Percentiles rank a stretch among this genome's conserved stretches.
Conservation (phyloP, 129 eudicot genomes). For the Saposhnikovia divaricata region DNA sequence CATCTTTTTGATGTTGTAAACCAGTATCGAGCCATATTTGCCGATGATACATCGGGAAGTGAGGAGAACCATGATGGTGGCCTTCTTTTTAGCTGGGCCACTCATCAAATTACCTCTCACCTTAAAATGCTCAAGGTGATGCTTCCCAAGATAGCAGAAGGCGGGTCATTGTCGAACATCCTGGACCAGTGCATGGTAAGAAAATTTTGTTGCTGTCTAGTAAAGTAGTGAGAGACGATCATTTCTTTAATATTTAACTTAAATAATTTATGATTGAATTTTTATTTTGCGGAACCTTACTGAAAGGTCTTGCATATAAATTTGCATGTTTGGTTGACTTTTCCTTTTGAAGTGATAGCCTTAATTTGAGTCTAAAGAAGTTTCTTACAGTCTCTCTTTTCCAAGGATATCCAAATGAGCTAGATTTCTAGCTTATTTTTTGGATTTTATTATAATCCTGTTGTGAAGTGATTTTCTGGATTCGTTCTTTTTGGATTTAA, state of each 20-base stretch:
- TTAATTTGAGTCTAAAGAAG: not conserved
- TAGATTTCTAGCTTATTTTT: not conserved
- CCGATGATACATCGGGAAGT: constrained; percentile 95
- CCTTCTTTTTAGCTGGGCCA: constrained; percentile 97
- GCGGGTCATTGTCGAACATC: constrained; percentile 90
- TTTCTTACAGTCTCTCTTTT: not conserved
- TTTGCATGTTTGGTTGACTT: not conserved
- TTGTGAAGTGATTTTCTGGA: not conserved
- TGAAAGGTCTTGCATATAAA: not conserved
- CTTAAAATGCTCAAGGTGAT: constrained; percentile 72
- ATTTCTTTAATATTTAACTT: not conserved
- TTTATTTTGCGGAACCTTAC: not conserved
- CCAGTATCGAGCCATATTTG: constrained; percentile 95
- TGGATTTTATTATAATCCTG: no score
- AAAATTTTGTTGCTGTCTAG: not conserved
- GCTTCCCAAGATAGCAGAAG: constrained; percentile 97
- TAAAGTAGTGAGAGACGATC: not conserved
- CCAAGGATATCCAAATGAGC: not conserved
- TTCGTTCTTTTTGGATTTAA: not conserved
- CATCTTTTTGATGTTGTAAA: constrained; percentile 99
- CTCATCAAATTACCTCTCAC: constrained; percentile 85
- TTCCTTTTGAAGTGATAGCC: not conserved
- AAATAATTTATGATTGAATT: not conserved
- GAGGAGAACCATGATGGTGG: constrained; percentile 98
- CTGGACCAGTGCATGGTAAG: constrained; percentile 95